Percentiles rank a stretch among this genome's conserved stretches.
phyloP scores from a whole-genome alignment of 495 filamentous ascomycete species.

The Chaetomium tenue region DNA sequence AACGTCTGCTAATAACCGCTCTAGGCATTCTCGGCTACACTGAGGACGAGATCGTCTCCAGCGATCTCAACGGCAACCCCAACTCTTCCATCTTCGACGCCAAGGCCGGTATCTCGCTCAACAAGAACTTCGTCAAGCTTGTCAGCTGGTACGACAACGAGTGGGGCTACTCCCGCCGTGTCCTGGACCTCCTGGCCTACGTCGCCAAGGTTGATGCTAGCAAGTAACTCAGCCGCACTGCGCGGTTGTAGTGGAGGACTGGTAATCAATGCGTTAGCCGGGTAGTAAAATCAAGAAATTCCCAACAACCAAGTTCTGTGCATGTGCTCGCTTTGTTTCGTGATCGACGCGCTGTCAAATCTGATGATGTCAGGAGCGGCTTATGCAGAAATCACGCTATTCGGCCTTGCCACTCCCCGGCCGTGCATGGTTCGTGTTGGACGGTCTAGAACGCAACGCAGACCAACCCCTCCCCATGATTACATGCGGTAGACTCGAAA shows the following conservation, averaged over 20 bases:
- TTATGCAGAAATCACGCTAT: too few species aligned
- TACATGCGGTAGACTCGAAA: too few species aligned
- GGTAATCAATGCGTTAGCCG: conserved; percentile 11
- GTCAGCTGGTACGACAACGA: conserved; percentile 93
- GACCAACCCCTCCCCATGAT: too few species aligned
- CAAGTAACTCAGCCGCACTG: conserved; percentile 36
- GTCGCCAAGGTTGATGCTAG: conserved; percentile 78
- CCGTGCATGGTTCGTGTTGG: too few species aligned
- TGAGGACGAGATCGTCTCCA: conserved; percentile 95
- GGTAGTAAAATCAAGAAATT: conserved; percentile 8
- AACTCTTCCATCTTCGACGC: conserved; percentile 98
- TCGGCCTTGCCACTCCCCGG: too few species aligned
- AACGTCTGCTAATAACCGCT: conserved; percentile 36
- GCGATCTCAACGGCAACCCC: conserved; percentile 86
- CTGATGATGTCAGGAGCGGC: too few species aligned
- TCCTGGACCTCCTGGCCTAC: conserved; percentile 92
- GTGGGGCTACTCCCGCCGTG: conserved; percentile 96
- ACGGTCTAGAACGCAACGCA: too few species aligned
- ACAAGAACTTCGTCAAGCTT: conserved; percentile 98
- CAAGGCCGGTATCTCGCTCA: conserved; percentile 97
- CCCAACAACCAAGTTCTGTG: neutral
- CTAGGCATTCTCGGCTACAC: conserved; percentile 88
- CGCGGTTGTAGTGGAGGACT: conserved; percentile 24
- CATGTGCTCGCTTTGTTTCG: neutral
- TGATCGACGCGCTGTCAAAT: neutral